Evolutionary conservation across 139 green algal genomes (phyloP).

Genomic region (Micractinium conductrix): DNA sequence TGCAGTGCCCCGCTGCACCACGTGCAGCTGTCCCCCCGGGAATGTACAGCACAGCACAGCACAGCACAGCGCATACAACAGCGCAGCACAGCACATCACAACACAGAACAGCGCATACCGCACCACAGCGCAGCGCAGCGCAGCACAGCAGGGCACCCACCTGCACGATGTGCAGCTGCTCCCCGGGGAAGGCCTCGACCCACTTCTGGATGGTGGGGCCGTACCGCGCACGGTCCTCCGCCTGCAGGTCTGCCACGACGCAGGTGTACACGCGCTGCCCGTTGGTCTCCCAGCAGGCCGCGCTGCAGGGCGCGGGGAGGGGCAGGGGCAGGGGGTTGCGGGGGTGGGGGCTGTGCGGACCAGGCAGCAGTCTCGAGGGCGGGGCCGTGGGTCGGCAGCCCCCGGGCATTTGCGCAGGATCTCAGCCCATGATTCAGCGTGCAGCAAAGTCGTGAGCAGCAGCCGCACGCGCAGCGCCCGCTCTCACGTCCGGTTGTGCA

Average conservation of each 20-base stretch:
- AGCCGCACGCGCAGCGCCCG: no score
- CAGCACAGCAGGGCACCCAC: neutral
- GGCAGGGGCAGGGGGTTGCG: neutral
- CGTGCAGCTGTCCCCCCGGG: neutral
- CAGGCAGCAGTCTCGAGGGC: neutral
- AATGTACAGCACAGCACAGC: no score
- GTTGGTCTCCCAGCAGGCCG: neutral
- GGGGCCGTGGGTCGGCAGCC: no score
- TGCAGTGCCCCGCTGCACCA: no score
- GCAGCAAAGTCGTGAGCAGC: no score
- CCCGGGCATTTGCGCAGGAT: no score
- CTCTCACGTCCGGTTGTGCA: constrained; percentile 18
- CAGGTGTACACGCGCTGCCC: neutral
- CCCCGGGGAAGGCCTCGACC: neutral
- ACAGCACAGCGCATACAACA: no score
- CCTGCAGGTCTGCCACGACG: constrained; percentile 7
- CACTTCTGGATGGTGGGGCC: neutral
- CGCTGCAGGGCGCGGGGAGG: neutral
- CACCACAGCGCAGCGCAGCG: no score
- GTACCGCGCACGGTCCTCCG: neutral
- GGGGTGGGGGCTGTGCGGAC: no score
- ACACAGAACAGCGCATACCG: no score
- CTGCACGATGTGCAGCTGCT: constrained; percentile 20
- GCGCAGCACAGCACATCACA: no score
- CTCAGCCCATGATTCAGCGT: no score